Percentiles rank a stretch among this genome's conserved stretches.
Evolutionary conservation across 306 rosid genomes (phyloP).

Genomic region (Castanea crenata): DNA sequence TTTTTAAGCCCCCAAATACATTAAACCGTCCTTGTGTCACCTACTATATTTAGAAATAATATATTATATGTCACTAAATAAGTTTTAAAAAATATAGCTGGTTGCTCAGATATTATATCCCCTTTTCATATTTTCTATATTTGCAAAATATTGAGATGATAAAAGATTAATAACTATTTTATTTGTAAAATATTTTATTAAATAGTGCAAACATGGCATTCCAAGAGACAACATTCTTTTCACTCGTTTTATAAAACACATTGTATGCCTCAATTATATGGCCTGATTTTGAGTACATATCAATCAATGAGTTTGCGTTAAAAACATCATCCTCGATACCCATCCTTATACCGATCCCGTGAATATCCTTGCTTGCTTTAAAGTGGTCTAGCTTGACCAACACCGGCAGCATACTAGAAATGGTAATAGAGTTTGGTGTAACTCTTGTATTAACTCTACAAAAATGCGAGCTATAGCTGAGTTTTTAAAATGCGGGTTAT

Average conservation of each 20-base stretch:
- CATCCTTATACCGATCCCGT: conserved; percentile 60
- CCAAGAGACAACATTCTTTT: conserved; percentile 75
- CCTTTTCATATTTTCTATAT: too few relatives aligned
- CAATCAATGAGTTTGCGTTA: conserved; percentile 69
- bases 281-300: conserved; percentile 82
- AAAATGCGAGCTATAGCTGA: too few relatives aligned
- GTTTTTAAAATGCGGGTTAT: too few relatives aligned
- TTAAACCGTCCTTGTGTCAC: too few relatives aligned
- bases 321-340: conserved; percentile 61
- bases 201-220: conserved; percentile 69
- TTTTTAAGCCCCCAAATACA: too few relatives aligned
- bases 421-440: conserved; percentile 62
- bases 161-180: too few relatives aligned
- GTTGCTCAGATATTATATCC: too few relatives aligned
- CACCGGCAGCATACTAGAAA: conserved; percentile 69
- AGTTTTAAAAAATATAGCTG: too few relatives aligned
- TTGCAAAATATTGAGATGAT: too few relatives aligned
- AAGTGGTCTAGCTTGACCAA: conserved; percentile 62
- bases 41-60: too few relatives aligned
- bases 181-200: too few relatives aligned
- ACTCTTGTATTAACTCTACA: conserved; percentile 19
- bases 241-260: conserved; percentile 53
- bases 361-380: conserved; percentile 53
- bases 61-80: too few relatives aligned
- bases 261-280: conserved; percentile 39